Evolutionary conservation across 2,329 filamentous ascomycete genomes (phyloP), one percentile per base, ranked within the genome.

Genomic region (Hypocrella siamensis): DNA sequence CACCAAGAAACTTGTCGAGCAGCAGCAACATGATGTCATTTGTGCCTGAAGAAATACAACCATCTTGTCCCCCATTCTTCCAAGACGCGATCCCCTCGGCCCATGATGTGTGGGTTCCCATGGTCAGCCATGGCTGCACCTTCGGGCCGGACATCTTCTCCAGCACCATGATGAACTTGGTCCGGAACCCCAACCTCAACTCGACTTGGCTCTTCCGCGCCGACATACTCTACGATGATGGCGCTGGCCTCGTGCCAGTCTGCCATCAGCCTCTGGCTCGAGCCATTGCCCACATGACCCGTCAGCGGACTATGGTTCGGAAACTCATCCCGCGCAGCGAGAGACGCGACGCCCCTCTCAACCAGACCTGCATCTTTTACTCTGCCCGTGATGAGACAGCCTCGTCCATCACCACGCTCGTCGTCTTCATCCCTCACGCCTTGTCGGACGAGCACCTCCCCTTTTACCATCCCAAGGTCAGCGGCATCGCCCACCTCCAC

Each of bases 381-480:
- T 41, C 45, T 36, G 46, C 50, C 5, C 44, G 46, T 12, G 37
- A 43, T 4, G 32, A 28, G 15, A 45, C 47, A 17, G 43, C 40
- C 18, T 19, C 37, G 10, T 14, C 15, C 25, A 6, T 10, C 25
- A 26, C 25, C n/a, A n/a, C n/a, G 25, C 43, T 58, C 5, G 71
- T 93, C 12, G 53, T 92, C 21, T 93, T 92, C 49, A 63, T 80
- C 5, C 84, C 88, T 6, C 85, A 93, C 52, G 63, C 73, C 7
- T 51, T 63, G 19, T 58, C 58, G 2, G 57, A 66, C 9, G 61
- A 68, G 11, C 67, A 78, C 3, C 66, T 90, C 38, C 88, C 88
- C 1, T 93, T 80, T 55, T 96, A 94, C 53, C 86, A 94, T 48
- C 88, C 88, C 16, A 64, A 68, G 32, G 76, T 93, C 16, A 67